Percentiles rank a stretch among this genome's conserved stretches.
These are phyloP conservation scores for Podila epicladia DNA, from an alignment of 192 early-diverging fungal species.

Conservation along the genomic window DNA sequence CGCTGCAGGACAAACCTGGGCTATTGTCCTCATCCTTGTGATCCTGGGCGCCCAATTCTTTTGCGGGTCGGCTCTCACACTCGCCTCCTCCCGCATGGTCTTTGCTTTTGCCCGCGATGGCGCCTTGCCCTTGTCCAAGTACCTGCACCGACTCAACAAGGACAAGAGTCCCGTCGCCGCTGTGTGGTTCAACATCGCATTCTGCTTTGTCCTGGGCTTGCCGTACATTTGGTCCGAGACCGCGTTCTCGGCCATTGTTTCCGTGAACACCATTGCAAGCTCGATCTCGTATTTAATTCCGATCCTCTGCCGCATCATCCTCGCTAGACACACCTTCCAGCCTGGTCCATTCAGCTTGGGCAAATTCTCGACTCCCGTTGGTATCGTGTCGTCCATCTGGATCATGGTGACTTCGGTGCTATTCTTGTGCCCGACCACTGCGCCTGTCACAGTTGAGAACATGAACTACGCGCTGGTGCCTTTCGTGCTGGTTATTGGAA, in stretches of 20 bases:
- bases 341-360: conserved; percentile 60
- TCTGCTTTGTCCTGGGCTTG: conserved; percentile 59
- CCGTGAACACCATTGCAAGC: conserved; percentile 65
- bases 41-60: conserved; percentile 60
- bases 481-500: conserved; percentile 57
- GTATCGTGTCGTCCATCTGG: conserved; percentile 51
- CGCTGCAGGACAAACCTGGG: conserved; percentile 55
- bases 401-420: conserved; percentile 53
- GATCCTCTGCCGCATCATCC: conserved; percentile 56
- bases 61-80: conserved; percentile 54
- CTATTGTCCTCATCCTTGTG: conserved; percentile 57
- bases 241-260: conserved; percentile 62
- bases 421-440: conserved; percentile 57
- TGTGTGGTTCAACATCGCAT: conserved; percentile 62
- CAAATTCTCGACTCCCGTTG: conserved; percentile 49
- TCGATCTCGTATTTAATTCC: conserved; percentile 61
- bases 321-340: conserved; percentile 54
- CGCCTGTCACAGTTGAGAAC: conserved; percentile 56
- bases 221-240: conserved; percentile 59
- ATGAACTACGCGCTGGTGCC: conserved; percentile 60
- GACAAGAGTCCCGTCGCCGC: conserved; percentile 58
- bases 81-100: conserved; percentile 64
- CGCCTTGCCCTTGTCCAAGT: conserved; percentile 58
- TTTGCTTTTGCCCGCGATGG: conserved; percentile 67
- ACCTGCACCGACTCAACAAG: conserved; percentile 55